Evolutionary conservation across 2,329 filamentous ascomycete genomes (phyloP).

Genomic region (Trichoderma atrobrunneum): DNA sequence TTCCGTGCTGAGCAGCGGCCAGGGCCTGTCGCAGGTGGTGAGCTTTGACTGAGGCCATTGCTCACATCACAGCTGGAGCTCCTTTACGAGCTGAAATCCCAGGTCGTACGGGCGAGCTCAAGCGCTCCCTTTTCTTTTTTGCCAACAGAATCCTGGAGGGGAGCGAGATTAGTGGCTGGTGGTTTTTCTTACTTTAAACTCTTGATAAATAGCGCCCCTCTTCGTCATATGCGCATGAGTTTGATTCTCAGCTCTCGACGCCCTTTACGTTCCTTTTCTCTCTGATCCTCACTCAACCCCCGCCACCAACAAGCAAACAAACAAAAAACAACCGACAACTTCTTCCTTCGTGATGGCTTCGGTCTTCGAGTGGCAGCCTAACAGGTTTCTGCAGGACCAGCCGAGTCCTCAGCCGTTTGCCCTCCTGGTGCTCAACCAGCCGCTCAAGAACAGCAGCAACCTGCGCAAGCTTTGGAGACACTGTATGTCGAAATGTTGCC

Average conservation of each 20-base stretch:
- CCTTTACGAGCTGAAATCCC: conserved; percentile 14
- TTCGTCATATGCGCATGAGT: background rate
- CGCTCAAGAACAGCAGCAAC: conserved; percentile 44
- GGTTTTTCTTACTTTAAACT: background rate
- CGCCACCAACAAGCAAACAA: background rate
- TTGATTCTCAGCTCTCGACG: background rate
- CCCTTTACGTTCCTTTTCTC: background rate
- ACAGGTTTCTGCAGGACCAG: conserved; percentile 36
- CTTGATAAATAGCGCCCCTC: conserved; percentile 10
- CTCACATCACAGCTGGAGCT: background rate
- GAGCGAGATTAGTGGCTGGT: background rate
- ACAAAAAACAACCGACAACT: background rate
- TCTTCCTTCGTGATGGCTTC: conserved; percentile 24
- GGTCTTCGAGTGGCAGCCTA: conserved; percentile 40
- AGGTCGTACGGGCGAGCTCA: conserved; percentile 3
- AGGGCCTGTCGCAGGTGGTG: conserved; percentile 1
- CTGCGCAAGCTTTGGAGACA: conserved; percentile 50
- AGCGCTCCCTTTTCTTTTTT: background rate
- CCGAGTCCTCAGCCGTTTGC: conserved; percentile 39
- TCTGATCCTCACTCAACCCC: background rate
- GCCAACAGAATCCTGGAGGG: background rate
- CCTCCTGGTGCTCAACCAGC: conserved; percentile 53
- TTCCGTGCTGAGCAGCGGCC: background rate
- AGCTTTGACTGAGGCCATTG: conserved; percentile 5
- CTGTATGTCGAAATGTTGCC: conserved; percentile 34